phyloP scores from a whole-genome alignment of 75 land plant genomes.

The Pseudotsuga menziesii region DNA sequence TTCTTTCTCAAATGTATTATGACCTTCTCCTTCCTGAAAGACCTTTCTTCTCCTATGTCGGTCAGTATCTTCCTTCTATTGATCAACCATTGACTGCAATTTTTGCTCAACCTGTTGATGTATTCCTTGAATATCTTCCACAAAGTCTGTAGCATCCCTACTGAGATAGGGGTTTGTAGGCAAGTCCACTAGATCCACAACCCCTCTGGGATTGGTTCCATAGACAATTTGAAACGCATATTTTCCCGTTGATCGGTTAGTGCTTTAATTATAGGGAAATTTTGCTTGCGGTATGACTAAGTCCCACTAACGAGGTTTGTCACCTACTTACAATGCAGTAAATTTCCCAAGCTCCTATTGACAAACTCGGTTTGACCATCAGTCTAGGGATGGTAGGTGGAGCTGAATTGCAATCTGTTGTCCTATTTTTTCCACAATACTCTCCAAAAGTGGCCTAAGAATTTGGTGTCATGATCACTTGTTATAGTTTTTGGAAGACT shows the following conservation, averaged over 20 bases:
- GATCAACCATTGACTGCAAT: too few species aligned
- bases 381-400: conserved; percentile 20
- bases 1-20: background rate
- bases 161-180: background rate
- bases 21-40: background rate
- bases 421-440: conserved; percentile 6
- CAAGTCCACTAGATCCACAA: background rate
- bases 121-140: background rate
- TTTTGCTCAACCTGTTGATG: background rate
- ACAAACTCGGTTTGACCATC: conserved; percentile 30
- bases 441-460: conserved; percentile 19
- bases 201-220: background rate
- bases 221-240: background rate
- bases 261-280: background rate
- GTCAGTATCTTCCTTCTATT: background rate
- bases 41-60: background rate
- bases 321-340: background rate
- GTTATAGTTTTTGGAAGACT: conserved; percentile 25
- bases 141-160: background rate
- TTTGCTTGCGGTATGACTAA: background rate
- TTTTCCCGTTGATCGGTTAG: background rate
- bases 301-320: background rate
- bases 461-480: conserved; percentile 18
- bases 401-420: conserved; percentile 6
- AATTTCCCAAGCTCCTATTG: conserved; percentile 15